Base-by-base conservation (phyloP, 345 rosid species). In the Combretum micranthum region DNA sequence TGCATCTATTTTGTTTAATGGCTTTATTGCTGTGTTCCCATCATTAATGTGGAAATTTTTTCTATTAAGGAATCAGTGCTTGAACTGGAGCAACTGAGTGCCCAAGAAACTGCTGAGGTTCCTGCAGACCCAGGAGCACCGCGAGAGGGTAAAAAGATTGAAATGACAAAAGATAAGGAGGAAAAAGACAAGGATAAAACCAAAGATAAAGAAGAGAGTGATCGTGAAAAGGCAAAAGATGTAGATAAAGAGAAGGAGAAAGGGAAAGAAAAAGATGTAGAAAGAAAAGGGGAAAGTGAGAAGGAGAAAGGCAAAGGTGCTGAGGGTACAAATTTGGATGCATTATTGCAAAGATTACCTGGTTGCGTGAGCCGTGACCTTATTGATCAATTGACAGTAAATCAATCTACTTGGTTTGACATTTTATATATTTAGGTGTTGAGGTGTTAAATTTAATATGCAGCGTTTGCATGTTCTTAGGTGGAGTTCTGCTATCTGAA, bases 291-390 rank as follows among this genome's bases (percentile, higher is more conserved):
- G 61, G 99, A 93, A 65, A 71, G 55, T 60, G 97, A 90, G 55
- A 93, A 87, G 78, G 97, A 93, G 68, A 90, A 87, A 72, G 82
- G 79, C 55, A 93, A 85, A 83, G 83, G 84, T 60, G 68, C 78
- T 59, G 99, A 93, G 68, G 99, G 90, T 62, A 74, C 97, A 55
- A 93, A 73, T 78, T 74, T 93, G 73, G 99, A 93, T 79, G 85
- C 97, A 65, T 66, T 94, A 57, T 64, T 90, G 75, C 99, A 85
- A 71, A 80, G 99, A 76, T 97, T 94, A 18, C 96, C 93, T 13
- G 92, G 97, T 65, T 90, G 92, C 42, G 95, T 94, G 50, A 78
- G 93, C 79, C 91, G 99, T 49, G 99, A 90, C 73, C 97, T 94
- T 61, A 94, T 94, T 62, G 99, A 94, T 79, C 99, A 94, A 63